These are phyloP conservation scores for Podospora pseudoanserina DNA, from an alignment of 495 filamentous ascomycete genomes.

Conservation along the genomic window DNA sequence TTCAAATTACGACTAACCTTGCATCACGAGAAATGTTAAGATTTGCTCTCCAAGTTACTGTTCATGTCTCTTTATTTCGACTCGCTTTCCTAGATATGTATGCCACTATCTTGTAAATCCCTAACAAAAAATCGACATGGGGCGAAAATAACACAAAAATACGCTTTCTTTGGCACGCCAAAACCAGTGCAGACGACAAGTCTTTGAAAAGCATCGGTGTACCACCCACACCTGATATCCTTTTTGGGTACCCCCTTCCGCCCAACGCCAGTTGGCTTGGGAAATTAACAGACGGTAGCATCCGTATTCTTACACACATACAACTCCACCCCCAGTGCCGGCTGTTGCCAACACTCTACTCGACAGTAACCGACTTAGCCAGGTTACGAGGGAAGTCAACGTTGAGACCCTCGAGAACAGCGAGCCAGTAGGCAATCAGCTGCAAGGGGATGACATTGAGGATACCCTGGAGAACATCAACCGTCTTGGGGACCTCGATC, in stretches of 20 bases:
- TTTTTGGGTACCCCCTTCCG: background rate
- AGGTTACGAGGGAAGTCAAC: constrained; percentile 97
- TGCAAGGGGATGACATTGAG: constrained; percentile 97
- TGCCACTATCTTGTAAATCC: background rate
- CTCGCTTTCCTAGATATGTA: background rate
- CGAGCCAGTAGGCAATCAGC: constrained; percentile 97
- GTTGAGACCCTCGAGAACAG: constrained; percentile 90
- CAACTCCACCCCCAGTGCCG: background rate
- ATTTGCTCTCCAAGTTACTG: background rate
- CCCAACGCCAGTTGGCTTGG: background rate
- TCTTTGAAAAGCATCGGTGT: background rate
- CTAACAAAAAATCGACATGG: background rate
- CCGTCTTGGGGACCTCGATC: constrained; percentile 94
- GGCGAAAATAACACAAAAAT: background rate
- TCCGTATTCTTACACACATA: background rate
- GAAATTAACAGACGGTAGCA: background rate
- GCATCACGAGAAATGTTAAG: background rate
- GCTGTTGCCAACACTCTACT: constrained; percentile 50
- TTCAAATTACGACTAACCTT: background rate
- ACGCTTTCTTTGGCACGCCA: constrained; percentile 7
- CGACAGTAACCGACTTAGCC: constrained; percentile 97
- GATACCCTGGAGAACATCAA: constrained; percentile 92
- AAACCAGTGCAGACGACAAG: constrained; percentile 4
- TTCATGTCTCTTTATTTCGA: background rate
- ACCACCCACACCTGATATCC: background rate